These are phyloP conservation scores for Rhizopogon vesiculosus DNA, from an alignment of 768 basidiomycete species.

Conservation along the genomic window DNA sequence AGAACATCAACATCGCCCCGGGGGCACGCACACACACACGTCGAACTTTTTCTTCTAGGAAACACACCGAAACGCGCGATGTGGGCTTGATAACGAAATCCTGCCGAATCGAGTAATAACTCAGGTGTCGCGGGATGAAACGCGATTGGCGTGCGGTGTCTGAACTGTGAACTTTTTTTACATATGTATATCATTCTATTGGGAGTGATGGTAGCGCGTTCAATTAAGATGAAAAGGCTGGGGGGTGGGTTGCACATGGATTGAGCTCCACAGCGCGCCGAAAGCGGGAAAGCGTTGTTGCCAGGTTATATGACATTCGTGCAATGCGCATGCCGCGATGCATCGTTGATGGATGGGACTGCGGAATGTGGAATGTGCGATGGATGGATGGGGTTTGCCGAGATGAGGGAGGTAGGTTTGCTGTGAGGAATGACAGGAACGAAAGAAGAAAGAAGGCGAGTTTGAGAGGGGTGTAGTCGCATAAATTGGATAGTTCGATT, in stretches of 20 bases:
- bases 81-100: neutral
- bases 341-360: neutral
- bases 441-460: neutral
- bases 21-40: neutral
- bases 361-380: too few relatives aligned
- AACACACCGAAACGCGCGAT: neutral
- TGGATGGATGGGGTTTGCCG: neutral
- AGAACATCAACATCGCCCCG: neutral
- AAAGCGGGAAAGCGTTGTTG: constrained; percentile 1
- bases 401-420: neutral
- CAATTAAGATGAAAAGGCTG: neutral
- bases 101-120: neutral
- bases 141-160: neutral
- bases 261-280: neutral
- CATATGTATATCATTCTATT: neutral
- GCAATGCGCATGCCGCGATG: constrained; percentile 1
- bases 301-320: neutral
- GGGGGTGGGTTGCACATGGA: neutral
- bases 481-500: neutral
- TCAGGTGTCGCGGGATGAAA: neutral
- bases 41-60: neutral
- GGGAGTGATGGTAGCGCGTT: neutral
- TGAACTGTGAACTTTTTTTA: neutral
- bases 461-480: neutral
- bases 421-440: neutral